Base-by-base conservation (phyloP, 2,329 filamentous ascomycete species). In the Colletotrichum tofieldiae region DNA sequence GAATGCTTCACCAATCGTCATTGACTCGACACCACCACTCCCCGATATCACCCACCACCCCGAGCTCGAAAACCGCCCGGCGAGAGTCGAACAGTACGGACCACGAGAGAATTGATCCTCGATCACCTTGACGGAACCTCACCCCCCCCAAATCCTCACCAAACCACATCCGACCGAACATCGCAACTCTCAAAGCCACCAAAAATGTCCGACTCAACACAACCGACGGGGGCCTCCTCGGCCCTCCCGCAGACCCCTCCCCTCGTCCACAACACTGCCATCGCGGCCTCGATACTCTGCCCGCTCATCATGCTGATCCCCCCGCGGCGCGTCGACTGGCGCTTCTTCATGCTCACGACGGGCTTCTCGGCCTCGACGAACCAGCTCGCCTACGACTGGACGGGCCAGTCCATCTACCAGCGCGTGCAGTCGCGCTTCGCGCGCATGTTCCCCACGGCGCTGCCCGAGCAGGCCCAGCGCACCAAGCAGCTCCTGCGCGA, bases 341-440 rank as follows among this genome's bases (percentile, higher is more conserved):
- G 88, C 71, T 84, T 86, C 78, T 76, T 85, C 60, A 79, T 88
- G 65, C 86, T 91, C 62, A 83, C 83, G 68, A 82, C 82, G 70
- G 84, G 84, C 68, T 85, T 87, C 75, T 86, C 88, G 39, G 84
- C 88, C 75, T 85, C 86, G 67, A 86, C 87, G 69, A 88, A 88
- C 79, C 87, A 88, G 79, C 86, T 91, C 51, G 83, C 83, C 60
- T 84, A 86, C 80, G 88, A 89, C 80, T 90, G 87, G 81, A 90
- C 85, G 18, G 89, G 89, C 62, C 82, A 83, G 61, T 89, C 87
- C 37, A 84, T 90, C 71, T 81, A 84, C 76, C 76, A 81, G 74
- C 87, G 88, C 11, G 83, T 88, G 73, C 79, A 79, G 69, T 80
- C 76, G 73, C 85, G 87, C 65, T 76, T 85, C 74, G 77, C 77